Evolutionary conservation across 768 basidiomycete genomes (phyloP).

Genomic region (Xerocomus potaroensis): DNA sequence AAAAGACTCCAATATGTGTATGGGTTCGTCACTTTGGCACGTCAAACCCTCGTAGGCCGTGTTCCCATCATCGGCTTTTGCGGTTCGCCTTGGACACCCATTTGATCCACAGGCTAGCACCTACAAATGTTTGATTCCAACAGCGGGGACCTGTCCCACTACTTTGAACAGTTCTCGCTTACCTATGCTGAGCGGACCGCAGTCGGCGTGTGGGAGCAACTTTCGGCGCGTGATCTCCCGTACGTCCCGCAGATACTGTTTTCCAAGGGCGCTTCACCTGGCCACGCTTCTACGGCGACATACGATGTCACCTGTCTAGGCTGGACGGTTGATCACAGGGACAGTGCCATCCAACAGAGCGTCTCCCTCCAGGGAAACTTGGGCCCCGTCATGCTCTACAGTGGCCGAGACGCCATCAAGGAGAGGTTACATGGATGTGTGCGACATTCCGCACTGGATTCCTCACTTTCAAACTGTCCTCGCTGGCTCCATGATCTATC

Average conservation of each 20-base stretch:
- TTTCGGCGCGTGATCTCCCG: constrained; percentile 51
- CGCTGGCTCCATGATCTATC: too few relatives aligned
- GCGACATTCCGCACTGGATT: constrained; percentile 60
- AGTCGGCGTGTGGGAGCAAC: constrained; percentile 54
- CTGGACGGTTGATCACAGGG: constrained; percentile 80
- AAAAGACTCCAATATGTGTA: constrained; percentile 90
- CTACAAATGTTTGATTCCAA: constrained; percentile 98
- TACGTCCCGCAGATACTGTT: constrained; percentile 84
- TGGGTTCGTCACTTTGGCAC: constrained; percentile 82
- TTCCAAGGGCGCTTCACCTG: constrained; percentile 87
- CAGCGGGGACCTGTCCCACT: constrained; percentile 87
- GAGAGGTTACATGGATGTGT: constrained; percentile 78
- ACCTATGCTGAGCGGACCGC: constrained; percentile 76
- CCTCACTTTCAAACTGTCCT: too few relatives aligned
- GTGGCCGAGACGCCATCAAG: constrained; percentile 80
- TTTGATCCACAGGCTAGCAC: constrained; percentile 96
- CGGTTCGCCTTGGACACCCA: constrained; percentile 97
- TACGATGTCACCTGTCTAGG: constrained; percentile 92
- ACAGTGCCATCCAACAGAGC: constrained; percentile 52
- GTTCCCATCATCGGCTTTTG: constrained; percentile 97
- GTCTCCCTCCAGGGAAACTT: constrained; percentile 89
- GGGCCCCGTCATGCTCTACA: constrained; percentile 85
- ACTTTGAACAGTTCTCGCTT: constrained; percentile 80
- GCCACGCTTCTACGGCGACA: constrained; percentile 60
- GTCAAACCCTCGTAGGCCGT: constrained; percentile 74